These are phyloP conservation scores for Hemileccinum rubropunctum DNA, from an alignment of 768 basidiomycete genomes.

Conservation along the genomic window DNA sequence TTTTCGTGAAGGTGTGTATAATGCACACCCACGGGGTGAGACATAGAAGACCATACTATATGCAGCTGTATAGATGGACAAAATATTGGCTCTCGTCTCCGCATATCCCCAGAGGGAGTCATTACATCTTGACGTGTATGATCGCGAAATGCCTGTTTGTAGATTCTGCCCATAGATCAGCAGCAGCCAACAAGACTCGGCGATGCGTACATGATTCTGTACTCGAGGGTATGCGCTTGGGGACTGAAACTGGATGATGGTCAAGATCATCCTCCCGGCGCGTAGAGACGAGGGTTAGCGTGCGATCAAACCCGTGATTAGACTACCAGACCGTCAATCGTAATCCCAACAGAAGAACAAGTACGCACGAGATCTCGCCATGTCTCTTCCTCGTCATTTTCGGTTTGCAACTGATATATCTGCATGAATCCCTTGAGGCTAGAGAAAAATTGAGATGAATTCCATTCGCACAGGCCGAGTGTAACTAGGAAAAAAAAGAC, in stretches of 20 bases:
- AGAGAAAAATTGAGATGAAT: background rate
- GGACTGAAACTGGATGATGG: constrained; percentile 6
- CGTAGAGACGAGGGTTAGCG: constrained; percentile 54
- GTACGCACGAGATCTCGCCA: constrained; percentile 72
- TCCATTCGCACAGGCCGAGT: background rate
- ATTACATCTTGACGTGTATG: constrained; percentile 12
- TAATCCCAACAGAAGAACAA: constrained; percentile 5
- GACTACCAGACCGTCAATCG: constrained; percentile 40
- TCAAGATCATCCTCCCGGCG: constrained; percentile 49
- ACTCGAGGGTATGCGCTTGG: constrained; percentile 12
- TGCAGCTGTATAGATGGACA: constrained; percentile 6
- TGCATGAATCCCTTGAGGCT: constrained; percentile 82
- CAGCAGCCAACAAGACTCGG: background rate
- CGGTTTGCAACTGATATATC: constrained; percentile 82
- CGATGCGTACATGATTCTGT: constrained; percentile 18
- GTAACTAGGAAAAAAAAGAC: constrained; percentile 23
- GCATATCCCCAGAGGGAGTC: constrained; percentile 4
- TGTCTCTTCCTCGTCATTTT: constrained; percentile 81
- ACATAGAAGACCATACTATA: constrained; percentile 9
- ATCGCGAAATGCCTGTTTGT: constrained; percentile 5
- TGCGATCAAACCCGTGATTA: constrained; percentile 74
- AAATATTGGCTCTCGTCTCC: constrained; percentile 4
- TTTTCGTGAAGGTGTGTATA: background rate
- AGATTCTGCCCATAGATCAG: constrained; percentile 20
- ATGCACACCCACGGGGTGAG: constrained; percentile 5